Conservation (phyloP, 1,284 basidiomycete species). For the Pterulicium gracile region DNA sequence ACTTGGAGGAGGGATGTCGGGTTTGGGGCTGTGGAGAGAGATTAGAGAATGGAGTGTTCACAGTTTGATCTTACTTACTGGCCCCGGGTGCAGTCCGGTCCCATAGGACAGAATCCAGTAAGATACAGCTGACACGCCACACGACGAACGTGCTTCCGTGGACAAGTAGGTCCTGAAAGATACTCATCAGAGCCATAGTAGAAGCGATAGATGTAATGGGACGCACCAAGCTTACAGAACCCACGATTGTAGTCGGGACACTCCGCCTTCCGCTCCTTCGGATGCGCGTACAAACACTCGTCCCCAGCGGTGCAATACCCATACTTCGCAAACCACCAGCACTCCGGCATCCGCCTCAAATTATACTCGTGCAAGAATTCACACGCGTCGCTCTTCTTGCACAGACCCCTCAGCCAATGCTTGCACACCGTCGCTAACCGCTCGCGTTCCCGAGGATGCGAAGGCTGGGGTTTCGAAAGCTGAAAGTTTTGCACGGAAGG, state of each 20-base stretch:
- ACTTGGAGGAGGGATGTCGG: conserved; percentile 56
- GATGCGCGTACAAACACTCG: conserved; percentile 96
- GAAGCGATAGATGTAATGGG: conserved; percentile 4
- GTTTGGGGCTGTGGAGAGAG: conserved; percentile 50
- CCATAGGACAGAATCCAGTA: conserved; percentile 93
- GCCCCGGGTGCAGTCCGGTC: conserved; percentile 81
- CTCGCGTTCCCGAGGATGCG: conserved; percentile 77
- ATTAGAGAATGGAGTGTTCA: conserved; percentile 14
- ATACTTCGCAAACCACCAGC: conserved; percentile 97
- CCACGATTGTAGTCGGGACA: conserved; percentile 95
- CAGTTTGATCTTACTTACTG: conserved; percentile 55
- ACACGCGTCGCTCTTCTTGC: conserved; percentile 97
- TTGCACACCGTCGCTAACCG: conserved; percentile 95
- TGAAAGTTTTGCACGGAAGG: conserved; percentile 85
- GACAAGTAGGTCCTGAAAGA: conserved; percentile 71
- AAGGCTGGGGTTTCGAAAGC: conserved; percentile 70
- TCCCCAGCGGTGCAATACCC: conserved; percentile 98
- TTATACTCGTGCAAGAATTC: conserved; percentile 99
- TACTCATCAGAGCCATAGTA: conserved; percentile 8
- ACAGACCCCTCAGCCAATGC: conserved; percentile 96
- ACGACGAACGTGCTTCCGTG: conserved; percentile 86
- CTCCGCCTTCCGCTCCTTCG: conserved; percentile 87
- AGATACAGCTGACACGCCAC: conserved; percentile 89
- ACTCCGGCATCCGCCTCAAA: conserved; percentile 96
- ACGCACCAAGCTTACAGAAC: conserved; percentile 84